phyloP scores from a whole-genome alignment of 1,284 basidiomycete genomes.

The Rhodotorula sp. region DNA sequence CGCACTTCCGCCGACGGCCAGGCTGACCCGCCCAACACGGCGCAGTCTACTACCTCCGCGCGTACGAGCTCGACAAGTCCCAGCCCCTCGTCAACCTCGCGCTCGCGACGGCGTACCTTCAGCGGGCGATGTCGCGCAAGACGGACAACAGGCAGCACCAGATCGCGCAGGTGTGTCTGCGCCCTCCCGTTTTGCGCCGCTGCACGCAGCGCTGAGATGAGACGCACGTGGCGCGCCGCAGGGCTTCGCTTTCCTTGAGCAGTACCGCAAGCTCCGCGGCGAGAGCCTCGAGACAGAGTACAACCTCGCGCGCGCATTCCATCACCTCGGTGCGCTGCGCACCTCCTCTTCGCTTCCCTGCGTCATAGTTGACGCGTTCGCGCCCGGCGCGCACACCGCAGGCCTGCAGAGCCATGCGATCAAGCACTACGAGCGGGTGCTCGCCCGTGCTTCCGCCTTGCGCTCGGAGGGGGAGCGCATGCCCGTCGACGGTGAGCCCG shows the following conservation, averaged over 20 bases:
- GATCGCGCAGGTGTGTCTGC: conserved; percentile 64
- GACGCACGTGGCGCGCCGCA: conserved; percentile 48
- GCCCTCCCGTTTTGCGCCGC: conserved; percentile 35
- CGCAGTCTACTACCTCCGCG: conserved; percentile 81
- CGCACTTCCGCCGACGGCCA: too few relatives aligned
- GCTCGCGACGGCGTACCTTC: conserved; percentile 79
- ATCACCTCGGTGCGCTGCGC: conserved; percentile 71
- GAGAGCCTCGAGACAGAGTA: conserved; percentile 71
- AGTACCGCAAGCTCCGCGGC: conserved; percentile 64
- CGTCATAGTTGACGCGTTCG: not conserved
- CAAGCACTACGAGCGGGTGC: conserved; percentile 68
- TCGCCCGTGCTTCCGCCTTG: conserved; percentile 56
- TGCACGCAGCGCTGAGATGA: not conserved
- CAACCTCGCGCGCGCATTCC: conserved; percentile 87
- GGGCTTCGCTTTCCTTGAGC: conserved; percentile 78
- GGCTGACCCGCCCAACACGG: not conserved
- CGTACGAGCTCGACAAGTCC: conserved; percentile 77
- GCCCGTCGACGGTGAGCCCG: conserved; percentile 13
- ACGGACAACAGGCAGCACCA: conserved; percentile 91
- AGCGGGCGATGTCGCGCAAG: conserved; percentile 87
- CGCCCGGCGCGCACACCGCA: conserved; percentile 52
- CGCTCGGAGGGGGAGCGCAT: conserved; percentile 9
- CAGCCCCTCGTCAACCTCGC: conserved; percentile 83
- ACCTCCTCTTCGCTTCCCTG: conserved; percentile 4
- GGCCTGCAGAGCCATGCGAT: conserved; percentile 77